phyloP scores from a whole-genome alignment of 1,284 basidiomycete species.

The Volvariella volvacea region DNA sequence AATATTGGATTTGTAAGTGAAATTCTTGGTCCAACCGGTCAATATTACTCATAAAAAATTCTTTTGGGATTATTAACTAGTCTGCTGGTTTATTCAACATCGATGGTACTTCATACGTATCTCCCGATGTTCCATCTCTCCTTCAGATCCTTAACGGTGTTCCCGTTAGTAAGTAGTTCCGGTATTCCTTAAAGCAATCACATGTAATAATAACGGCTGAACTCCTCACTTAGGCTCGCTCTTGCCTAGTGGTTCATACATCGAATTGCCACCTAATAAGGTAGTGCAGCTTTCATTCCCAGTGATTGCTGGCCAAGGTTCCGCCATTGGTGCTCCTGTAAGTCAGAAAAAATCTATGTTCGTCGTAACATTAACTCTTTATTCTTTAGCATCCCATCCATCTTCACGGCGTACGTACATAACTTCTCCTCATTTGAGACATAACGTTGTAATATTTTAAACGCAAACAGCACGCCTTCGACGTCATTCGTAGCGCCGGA shows the following conservation, averaged over 20 bases:
- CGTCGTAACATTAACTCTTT: neutral
- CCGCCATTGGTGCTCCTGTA: conserved; percentile 17
- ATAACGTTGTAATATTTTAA: too few relatives aligned
- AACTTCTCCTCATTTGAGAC: too few relatives aligned
- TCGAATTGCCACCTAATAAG: conserved; percentile 29
- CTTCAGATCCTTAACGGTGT: conserved; percentile 33
- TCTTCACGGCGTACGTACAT: conserved; percentile 29
- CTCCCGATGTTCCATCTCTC: conserved; percentile 28
- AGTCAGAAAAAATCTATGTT: conserved; percentile 8
- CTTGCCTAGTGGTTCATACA: conserved; percentile 29
- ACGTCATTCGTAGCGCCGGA: conserved; percentile 31
- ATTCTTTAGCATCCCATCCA: conserved; percentile 23
- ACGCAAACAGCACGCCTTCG: conserved; percentile 38
- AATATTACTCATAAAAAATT: too few relatives aligned
- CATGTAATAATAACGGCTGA: conserved; percentile 9
- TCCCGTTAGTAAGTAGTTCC: conserved; percentile 1
- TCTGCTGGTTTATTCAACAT: conserved; percentile 12
- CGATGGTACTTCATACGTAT: conserved; percentile 27
- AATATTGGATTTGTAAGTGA: conserved; percentile 17
- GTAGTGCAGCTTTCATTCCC: conserved; percentile 31
- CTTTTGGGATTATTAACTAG: too few relatives aligned
- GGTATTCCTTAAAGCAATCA: too few relatives aligned
- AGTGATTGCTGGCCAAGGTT: too few relatives aligned
- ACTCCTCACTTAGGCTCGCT: too few relatives aligned
- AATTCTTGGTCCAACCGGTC: neutral